These are phyloP conservation scores for Trypanosomatidae sp. DNA, from an alignment of 208 protist species.

Conservation along the genomic window DNA sequence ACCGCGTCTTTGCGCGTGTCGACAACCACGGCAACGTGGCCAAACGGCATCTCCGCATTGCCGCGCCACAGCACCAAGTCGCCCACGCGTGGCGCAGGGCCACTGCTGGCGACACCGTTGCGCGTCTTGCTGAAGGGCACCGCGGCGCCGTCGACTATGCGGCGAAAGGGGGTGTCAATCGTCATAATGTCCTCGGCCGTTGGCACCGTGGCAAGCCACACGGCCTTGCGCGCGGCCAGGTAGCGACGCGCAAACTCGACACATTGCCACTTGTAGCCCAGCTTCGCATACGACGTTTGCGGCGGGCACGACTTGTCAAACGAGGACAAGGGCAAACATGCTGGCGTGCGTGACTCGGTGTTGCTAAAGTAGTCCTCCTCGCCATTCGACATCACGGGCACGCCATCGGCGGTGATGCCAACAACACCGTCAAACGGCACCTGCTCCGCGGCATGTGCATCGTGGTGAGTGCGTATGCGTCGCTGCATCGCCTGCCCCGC, in stretches of 20 bases:
- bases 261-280: slow-evolving; percentile 57
- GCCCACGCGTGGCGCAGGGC: slow-evolving; percentile 10
- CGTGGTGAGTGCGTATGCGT: no score
- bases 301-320: slow-evolving; percentile 8
- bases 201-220: slow-evolving; percentile 38
- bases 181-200: slow-evolving; percentile 44
- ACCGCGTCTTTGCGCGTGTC: slow-evolving; percentile 13
- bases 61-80: slow-evolving; percentile 52
- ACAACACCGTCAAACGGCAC: slow-evolving; percentile 47
- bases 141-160: no score
- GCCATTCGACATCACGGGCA: slow-evolving; percentile 67
- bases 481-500: no score
- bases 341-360: slow-evolving; percentile 17
- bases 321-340: slow-evolving; percentile 17
- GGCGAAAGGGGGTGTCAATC: no score
- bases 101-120: no score
- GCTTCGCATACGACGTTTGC: slow-evolving; percentile 8
- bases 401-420: slow-evolving; percentile 37
- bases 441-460: no score
- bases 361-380: slow-evolving; percentile 37
- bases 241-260: slow-evolving; percentile 66
- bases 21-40: slow-evolving; percentile 45
- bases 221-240: slow-evolving; percentile 39
- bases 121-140: no score
- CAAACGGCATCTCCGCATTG: slow-evolving; percentile 26